Base-by-base conservation (phyloP, 345 rosid species). In the Citrus medica region DNA sequence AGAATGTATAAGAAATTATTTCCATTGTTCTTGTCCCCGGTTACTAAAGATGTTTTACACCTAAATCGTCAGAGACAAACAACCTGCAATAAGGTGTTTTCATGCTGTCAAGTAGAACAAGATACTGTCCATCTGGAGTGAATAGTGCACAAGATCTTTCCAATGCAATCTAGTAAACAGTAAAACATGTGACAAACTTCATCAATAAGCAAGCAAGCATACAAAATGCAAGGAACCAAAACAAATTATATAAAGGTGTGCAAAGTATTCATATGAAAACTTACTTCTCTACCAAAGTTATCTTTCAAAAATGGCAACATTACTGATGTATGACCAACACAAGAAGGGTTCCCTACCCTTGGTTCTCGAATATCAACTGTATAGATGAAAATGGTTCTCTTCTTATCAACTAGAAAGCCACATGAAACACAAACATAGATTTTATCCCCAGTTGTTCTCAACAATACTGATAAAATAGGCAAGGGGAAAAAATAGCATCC, bases 41-140 rank as follows among this genome's bases (percentile, higher is more conserved):
- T 63, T 35, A 75, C 35, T 51, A 33, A 37, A 60, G 32, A 42
- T 71, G 66, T 72, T 71, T 4, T 25, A 42, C 63, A 80, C 46
- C 38, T 40, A 22, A 73, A 69, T 72, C 61, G 7, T 53, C 22
- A 73, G 75, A 79, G 75, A 58, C 78, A 80, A 37, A 53, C 55
- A 84, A 95, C 98, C 97, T 95, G 98, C 98, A 94, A 83, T 81
- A 86, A 53, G 99, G 94, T 74, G 91, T 85, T 88, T 78, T 91
- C 71, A 85, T 80, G 84, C 82, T 83, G 80, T 89, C 95, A 74
- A 82, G 89, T 51, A 95, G 82, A 81, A 91, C 78, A 58, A 95
- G 91, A 79, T 77, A 79, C 77, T 85, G 83, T 69, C 97, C 98
- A 67, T 89, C 92, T 35, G 94, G 98, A 77, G 93, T 86, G 69